These are phyloP conservation scores for Penicillium waksmanii DNA, from an alignment of 495 filamentous ascomycete genomes.

Conservation along the genomic window DNA sequence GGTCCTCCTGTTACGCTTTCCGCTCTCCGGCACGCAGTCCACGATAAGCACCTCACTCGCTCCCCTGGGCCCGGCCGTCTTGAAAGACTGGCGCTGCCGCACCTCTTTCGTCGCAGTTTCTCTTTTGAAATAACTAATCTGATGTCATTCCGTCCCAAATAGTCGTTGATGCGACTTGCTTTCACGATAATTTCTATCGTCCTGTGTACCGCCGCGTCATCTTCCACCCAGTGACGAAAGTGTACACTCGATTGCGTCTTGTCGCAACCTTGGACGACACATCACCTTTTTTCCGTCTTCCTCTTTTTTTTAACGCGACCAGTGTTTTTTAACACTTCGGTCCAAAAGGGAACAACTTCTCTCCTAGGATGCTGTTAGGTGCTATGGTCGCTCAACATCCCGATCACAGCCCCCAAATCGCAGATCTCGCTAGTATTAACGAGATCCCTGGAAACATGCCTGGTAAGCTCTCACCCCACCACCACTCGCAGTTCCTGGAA, in stretches of 20 bases:
- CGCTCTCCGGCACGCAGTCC: constrained; percentile 21
- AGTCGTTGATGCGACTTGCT: constrained; percentile 30
- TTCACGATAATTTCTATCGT: background rate
- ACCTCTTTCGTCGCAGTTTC: constrained; percentile 19
- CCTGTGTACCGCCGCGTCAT: constrained; percentile 17
- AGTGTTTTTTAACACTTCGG: constrained; percentile 17
- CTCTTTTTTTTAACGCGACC: constrained; percentile 8
- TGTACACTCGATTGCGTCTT: background rate
- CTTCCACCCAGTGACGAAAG: background rate
- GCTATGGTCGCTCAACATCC: constrained; percentile 45
- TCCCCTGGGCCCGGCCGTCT: constrained; percentile 26
- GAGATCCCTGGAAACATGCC: constrained; percentile 47
- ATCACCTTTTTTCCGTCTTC: background rate
- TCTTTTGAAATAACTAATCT: constrained; percentile 38
- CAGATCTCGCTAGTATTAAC: constrained; percentile 51
- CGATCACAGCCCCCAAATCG: constrained; percentile 41
- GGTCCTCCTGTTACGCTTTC: constrained; percentile 18
- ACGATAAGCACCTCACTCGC: constrained; percentile 26
- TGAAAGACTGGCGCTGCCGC: constrained; percentile 5
- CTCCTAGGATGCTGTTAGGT: constrained; percentile 43
- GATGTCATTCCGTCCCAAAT: constrained; percentile 28
- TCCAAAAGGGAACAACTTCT: constrained; percentile 11
- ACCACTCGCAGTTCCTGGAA: constrained; percentile 5
- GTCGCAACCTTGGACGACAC: constrained; percentile 1
- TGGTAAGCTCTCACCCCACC: constrained; percentile 35